Evolutionary conservation across 2,329 filamentous ascomycete species (phyloP), one percentile per base, ranked within the genome.

Genomic region (Xylariaceae sp.): DNA sequence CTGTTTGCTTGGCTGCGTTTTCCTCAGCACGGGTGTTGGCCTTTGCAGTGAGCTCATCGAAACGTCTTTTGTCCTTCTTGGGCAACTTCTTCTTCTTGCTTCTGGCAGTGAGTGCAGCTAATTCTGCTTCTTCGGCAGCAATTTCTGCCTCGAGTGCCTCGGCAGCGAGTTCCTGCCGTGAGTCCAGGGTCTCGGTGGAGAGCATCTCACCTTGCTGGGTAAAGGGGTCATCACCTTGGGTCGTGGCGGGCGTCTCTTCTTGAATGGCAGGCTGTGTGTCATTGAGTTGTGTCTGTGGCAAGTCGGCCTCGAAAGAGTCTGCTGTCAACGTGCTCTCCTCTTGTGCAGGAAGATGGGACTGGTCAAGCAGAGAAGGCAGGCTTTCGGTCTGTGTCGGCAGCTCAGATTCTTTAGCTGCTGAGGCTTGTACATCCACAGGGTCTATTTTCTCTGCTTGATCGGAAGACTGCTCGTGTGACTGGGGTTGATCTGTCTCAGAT

Each of bases 31-130:
- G 17, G 16, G 14, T 21, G 23, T 23, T 21, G 14, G 30, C 30
- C 5, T 21, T 32, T 2, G n/a, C 34, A 4, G 19, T 37, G 21
- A 44, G 36, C 19, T 37, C 32, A 10, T 42, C 33, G 3, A 43
- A 16, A 10, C 41, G 38, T 9, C 17, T 15, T 19, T 39, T 33
- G 3, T 41, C 41, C 11, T 33, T 36, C 22, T 29, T 37, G 11
- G 6, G 2, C 10, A 36, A 14, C 21, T 31, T 42, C 21, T 35
- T 35, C 19, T 22, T 40, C 18, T 26, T 31, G n/a, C 15, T 33
- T 19, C 19, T 12, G 23, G 36, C 18, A 10, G 24, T 17, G 11
- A 25, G 17, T 7, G 14, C 14, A 13, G 35, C 29, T 4, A 18
- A 13, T 32, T 21, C 5, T 22, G 24, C 19, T 12, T 36, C 37